Evolutionary conservation across 139 green algal genomes (phyloP).

Genomic region (Chlamydomonas schloesseri): DNA sequence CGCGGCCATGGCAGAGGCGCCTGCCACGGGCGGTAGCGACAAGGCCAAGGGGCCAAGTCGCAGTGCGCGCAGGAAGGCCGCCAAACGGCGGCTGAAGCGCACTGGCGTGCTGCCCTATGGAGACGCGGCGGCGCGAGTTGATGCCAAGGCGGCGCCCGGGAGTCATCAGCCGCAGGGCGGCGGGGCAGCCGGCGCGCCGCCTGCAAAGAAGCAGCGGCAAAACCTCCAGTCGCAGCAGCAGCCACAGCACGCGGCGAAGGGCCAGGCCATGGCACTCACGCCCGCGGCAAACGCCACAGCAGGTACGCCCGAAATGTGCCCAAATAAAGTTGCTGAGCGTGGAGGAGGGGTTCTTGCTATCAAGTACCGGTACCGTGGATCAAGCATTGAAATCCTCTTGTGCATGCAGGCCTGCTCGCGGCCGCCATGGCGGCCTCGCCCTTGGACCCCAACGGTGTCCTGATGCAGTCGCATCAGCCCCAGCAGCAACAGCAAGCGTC

Average conservation of each 20-base stretch:
- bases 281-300: not conserved
- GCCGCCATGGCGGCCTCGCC: constrained; percentile 11
- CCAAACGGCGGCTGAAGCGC: constrained; percentile 48
- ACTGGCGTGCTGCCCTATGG: constrained; percentile 53
- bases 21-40: not conserved
- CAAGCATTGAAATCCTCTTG: too few relatives aligned
- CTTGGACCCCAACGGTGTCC: constrained; percentile 29
- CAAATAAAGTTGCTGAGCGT: too few relatives aligned
- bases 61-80: constrained; percentile 58
- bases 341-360: too few relatives aligned
- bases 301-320: not conserved
- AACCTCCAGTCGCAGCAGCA: not conserved
- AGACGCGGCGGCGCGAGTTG: not conserved
- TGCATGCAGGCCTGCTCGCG: not conserved
- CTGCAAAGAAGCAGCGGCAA: not conserved
- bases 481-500: not conserved
- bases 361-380: too few relatives aligned
- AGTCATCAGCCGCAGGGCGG: not conserved
- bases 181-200: constrained; percentile 6
- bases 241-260: not conserved
- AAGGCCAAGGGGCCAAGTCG: constrained; percentile 33
- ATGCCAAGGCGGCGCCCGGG: not conserved
- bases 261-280: not conserved
- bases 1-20: not conserved
- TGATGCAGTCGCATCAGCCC: not conserved